Base-by-base conservation (phyloP, 2,329 filamentous ascomycete species). In the Botrytis porri region DNA sequence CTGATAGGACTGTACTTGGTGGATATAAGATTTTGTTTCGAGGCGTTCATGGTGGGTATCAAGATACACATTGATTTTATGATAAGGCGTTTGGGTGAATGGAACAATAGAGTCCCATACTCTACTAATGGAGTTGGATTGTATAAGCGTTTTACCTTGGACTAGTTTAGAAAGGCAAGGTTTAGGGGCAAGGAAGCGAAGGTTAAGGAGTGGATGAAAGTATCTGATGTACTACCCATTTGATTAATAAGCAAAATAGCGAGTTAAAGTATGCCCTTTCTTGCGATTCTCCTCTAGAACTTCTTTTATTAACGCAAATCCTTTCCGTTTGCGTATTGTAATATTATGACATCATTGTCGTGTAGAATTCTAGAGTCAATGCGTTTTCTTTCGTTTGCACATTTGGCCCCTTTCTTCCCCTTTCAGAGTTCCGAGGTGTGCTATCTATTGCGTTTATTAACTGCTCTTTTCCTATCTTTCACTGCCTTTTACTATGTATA, bases 61-160 rank as follows among this genome's bases (percentile, higher is more conserved):
- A 69, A 69, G 39, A 57, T 43, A 69, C 39, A 41, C 48, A 57
- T 32, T 10, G 65, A 22, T 41, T 25, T 57, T 18, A 25, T 29
- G 65, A 69, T 69, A 32, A 39, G 65, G 65, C 35, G 65, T 69
- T 57, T 41, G 18, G 48, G 39, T 32, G n/a, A 18, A n/a, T 51
- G 35, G 25, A 57, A 69, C n/a, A 29, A 57, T 57, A 57, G 48
- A 69, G 35, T 57, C 48, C 37, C 20, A 57, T 43, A 9, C 35
- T 57, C 48, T 69, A 69, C 10, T 32, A 29, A 57, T 57, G 48
- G 48, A 57, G 65, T 69, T 69, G 65, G 65, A 57, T 69, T 57
- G 57, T 29, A 57, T 25, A 4, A 57, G 35, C n/a, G n/a, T 20
- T 57, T 57, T 25, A 57, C 48, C 35, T 41, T 32, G 18, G 10